These are phyloP conservation scores for Trapa bicornis DNA, from an alignment of 345 rosid species.

Conservation along the genomic window DNA sequence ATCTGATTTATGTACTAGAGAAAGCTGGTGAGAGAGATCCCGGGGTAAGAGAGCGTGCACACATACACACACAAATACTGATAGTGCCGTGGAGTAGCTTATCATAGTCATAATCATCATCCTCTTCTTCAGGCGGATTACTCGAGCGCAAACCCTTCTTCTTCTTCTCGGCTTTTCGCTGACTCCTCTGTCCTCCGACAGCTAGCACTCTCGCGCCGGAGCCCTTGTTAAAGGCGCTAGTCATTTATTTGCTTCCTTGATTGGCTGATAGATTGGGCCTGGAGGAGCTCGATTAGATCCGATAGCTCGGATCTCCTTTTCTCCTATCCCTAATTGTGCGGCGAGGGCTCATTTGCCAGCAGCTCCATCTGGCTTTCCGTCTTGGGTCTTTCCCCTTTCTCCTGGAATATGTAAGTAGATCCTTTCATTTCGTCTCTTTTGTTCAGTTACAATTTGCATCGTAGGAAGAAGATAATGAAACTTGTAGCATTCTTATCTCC, in stretches of 20 bases:
- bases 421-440: background rate
- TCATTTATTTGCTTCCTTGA: too few species aligned
- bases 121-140: too few species aligned
- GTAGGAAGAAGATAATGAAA: too few species aligned
- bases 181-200: background rate
- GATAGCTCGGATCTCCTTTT: slow-evolving; percentile 29
- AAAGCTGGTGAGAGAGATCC: background rate
- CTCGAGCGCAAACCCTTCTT: background rate
- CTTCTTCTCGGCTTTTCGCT: background rate
- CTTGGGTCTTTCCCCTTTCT: slow-evolving; percentile 9
- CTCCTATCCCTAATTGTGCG: slow-evolving; percentile 18
- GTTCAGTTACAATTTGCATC: background rate
- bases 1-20: background rate
- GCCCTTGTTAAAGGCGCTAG: too few species aligned
- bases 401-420: background rate
- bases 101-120: too few species aligned
- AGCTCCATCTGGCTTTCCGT: slow-evolving; percentile 20
- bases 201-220: too few species aligned
- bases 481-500: too few species aligned
- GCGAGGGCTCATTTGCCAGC: slow-evolving; percentile 19
- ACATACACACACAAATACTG: background rate
- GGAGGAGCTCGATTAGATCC: background rate
- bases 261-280: too few species aligned
- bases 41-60: background rate
- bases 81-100: too few species aligned